phyloP scores from a whole-genome alignment of 2,329 filamentous ascomycete genomes.

The Colletotrichum siamense region DNA sequence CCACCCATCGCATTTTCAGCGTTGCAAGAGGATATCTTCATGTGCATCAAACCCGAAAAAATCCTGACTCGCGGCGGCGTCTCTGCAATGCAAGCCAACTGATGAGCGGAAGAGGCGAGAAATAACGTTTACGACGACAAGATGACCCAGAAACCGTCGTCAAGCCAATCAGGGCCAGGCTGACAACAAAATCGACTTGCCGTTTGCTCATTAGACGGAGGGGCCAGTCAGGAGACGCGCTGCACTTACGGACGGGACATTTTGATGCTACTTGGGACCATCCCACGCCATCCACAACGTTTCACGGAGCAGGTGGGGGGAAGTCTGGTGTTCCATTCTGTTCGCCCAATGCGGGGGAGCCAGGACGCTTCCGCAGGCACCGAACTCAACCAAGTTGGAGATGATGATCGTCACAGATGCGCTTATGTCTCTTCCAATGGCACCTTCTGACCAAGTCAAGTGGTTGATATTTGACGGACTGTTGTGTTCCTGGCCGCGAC shows the following conservation, averaged over 20 bases:
- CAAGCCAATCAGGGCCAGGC: not conserved
- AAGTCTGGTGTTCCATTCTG: not conserved
- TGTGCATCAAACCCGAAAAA: not conserved
- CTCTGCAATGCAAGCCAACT: not conserved
- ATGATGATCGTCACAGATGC: slow-evolving; percentile 8
- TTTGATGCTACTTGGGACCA: not conserved
- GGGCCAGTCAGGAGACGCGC: not conserved
- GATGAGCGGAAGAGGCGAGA: not conserved
- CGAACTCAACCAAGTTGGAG: not conserved
- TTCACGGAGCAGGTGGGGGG: not conserved
- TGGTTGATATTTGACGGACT: not conserved
- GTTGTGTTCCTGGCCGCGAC: not conserved
- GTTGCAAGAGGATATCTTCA: not conserved
- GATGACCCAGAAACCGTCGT: not conserved
- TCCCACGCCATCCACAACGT: not conserved
- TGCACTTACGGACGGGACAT: not conserved
- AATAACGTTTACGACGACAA: not conserved
- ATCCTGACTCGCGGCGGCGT: not conserved
- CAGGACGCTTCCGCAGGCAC: not conserved
- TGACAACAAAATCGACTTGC: not conserved
- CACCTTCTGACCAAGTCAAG: slow-evolving; percentile 5
- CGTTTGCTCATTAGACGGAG: not conserved
- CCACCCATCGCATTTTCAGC: not conserved
- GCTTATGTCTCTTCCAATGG: not conserved
- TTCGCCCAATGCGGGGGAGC: not conserved